These are phyloP conservation scores for Suillus americanus DNA, from an alignment of 768 basidiomycete species.

Conservation along the genomic window DNA sequence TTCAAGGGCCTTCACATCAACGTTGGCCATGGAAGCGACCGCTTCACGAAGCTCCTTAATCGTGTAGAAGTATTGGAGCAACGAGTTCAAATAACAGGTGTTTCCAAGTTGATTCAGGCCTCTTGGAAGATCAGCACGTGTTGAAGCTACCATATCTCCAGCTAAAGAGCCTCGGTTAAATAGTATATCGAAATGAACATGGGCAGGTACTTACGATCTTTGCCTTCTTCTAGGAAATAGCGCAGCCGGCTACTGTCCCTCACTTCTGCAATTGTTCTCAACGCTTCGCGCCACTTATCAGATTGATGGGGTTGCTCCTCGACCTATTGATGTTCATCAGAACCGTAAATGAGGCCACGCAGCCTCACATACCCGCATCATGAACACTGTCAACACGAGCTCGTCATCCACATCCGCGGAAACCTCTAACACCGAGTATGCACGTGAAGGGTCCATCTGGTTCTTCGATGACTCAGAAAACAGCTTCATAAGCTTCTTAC, in stretches of 20 bases:
- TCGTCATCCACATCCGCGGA: constrained; percentile 71
- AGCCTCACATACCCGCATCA: constrained; percentile 56
- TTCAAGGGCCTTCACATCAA: constrained; percentile 54
- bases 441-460: constrained; percentile 66
- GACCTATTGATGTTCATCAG: constrained; percentile 42
- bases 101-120: constrained; percentile 89
- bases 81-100: constrained; percentile 84
- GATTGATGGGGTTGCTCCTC: constrained; percentile 68
- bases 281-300: constrained; percentile 72
- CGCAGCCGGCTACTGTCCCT: constrained; percentile 72
- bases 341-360: constrained; percentile 1
- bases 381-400: constrained; percentile 73
- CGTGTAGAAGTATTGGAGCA: constrained; percentile 93
- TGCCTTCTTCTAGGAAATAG: constrained; percentile 62
- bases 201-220: constrained; percentile 64
- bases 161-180: constrained; percentile 39
- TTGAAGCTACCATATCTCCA: constrained; percentile 57
- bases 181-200: neutral
- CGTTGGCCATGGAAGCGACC: constrained; percentile 57
- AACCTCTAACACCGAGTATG: constrained; percentile 70
- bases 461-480: constrained; percentile 57
- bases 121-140: constrained; percentile 69
- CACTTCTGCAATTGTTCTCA: constrained; percentile 71
- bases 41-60: constrained; percentile 85
- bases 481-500: constrained; percentile 43